Evolutionary conservation across 2,329 filamentous ascomycete species (phyloP), one percentile per base, ranked within the genome.

Genomic region (Cytospora piceae): DNA sequence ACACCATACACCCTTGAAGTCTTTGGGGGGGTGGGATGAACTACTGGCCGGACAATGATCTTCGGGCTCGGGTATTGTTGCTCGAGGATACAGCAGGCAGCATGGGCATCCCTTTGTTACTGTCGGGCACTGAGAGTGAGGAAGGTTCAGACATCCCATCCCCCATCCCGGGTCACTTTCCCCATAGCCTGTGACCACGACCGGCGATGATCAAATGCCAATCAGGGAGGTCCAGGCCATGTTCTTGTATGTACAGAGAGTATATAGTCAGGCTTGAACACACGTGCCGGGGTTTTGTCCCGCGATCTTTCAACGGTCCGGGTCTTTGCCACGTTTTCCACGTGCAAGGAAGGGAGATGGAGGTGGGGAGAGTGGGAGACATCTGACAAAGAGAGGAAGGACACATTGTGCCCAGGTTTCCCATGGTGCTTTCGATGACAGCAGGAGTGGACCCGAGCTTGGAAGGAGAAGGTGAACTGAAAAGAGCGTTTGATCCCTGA

Each of bases 121-220:
- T 39, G 37, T 39, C 37, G 37, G 37, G 37, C 37, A 39, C 37
- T 5, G 15, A 39, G 15, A 11, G 27, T 2, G n/a, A 31, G 24
- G 27, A 46, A 46, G 60, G 27, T 53, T 54, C 24, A 17, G 59
- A n/a, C 34, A 31, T 37, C 46, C 42, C 57, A 32, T 24, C 24
- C 46, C 24, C 46, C 52, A 15, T 39, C 37, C 12, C 37, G 8
- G 15, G 12, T 39, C 46, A 24, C 51, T 34, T 62, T 51, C 42
- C 60, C 29, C 52, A 62, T 56, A 55, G 34, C 60, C 52, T 49
- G 52, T 62, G 60, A 62, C 49, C 52, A 51, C 60, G 46, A 51
- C 52, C 52, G 52, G 42, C 55, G 60, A 42, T n/a, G 60, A 62
- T 56, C 60, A 37, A 5, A 12, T 49, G 34, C 37, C 52, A 62